Evolutionary conservation across 2,329 filamentous ascomycete genomes (phyloP).

Genomic region (Scedosporium minutisporum): DNA sequence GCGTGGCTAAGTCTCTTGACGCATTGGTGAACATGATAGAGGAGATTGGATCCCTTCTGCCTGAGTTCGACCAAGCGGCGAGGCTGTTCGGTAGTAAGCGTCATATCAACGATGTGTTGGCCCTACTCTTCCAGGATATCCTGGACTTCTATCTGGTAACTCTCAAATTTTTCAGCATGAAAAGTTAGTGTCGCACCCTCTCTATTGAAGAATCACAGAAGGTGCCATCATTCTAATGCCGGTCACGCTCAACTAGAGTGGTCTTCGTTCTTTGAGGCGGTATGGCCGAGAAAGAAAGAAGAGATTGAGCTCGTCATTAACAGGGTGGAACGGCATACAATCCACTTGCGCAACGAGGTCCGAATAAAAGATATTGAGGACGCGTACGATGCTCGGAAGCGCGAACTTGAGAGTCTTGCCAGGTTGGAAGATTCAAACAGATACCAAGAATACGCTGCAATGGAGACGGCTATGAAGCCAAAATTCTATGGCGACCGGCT

Average conservation of each 20-base stretch:
- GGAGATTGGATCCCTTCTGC: constrained; percentile 6
- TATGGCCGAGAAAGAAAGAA: not conserved
- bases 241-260: not conserved
- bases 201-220: not conserved
- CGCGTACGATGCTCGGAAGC: not conserved
- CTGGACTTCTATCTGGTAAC: not conserved
- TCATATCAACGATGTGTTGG: not conserved
- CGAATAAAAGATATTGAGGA: not conserved
- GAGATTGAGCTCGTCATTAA: not conserved
- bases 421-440: not conserved
- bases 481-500: not conserved
- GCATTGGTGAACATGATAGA: constrained; percentile 8
- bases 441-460: not conserved
- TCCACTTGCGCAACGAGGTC: not conserved
- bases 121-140: not conserved
- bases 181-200: not conserved
- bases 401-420: not conserved
- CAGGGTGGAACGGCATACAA: not conserved
- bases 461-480: not conserved
- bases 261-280: not conserved
- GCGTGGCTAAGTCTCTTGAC: not conserved
- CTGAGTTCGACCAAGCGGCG: not conserved
- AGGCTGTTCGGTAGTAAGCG: not conserved
- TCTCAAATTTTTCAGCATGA: not conserved
- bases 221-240: not conserved